Base-by-base conservation (phyloP, 2,329 filamentous ascomycete species). In the Bisporella sp. region DNA sequence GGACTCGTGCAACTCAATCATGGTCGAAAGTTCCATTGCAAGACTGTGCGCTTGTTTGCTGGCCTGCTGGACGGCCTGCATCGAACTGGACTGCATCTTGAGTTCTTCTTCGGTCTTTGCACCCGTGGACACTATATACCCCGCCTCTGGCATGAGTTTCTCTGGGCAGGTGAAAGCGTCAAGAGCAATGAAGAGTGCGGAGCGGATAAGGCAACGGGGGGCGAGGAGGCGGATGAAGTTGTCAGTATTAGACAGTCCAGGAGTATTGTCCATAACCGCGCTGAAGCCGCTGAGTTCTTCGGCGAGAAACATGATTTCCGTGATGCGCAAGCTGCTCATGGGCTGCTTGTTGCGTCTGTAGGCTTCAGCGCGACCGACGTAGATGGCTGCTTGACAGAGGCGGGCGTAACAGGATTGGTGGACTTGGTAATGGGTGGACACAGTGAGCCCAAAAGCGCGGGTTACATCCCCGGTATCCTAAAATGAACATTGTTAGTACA, bases 331-430 rank as follows among this genome's bases (percentile, higher is more conserved):
- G 9, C 54, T 57, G 9, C 61, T 63, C 5, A 54, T 33, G 29
- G 33, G 40, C 39, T 59, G 64, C 9, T 51, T 53, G 5, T 49
- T 46, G 37, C 51, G 55, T 49, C 63, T 62, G 21, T 55, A 51
- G 4, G 50, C 41, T n/a, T 52, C 33, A n/a, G 66, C 62, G 50
- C 63, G 61, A 35, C 64, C 65, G 28, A 69, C 47, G 44, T 70
- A 60, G 28, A 69, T 58, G 13, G 63, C 63, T 28, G 64, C 62
- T 59, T 73, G 70, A 47, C 67, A 70, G 41, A 81, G 69, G 50
- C 76, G 72, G 5, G 74, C 73, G 64, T 77, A 81, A 21, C 21
- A 40, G 77, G 66, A 28, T 71, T 68, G 48, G 74, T 59, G 6
- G 73, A 58, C 6, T 75, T 73, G 31, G 68, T 68, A 53, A 75